These are phyloP conservation scores for Sporisorium scitamineum DNA, from an alignment of 1,284 basidiomycete genomes.

Conservation along the genomic window DNA sequence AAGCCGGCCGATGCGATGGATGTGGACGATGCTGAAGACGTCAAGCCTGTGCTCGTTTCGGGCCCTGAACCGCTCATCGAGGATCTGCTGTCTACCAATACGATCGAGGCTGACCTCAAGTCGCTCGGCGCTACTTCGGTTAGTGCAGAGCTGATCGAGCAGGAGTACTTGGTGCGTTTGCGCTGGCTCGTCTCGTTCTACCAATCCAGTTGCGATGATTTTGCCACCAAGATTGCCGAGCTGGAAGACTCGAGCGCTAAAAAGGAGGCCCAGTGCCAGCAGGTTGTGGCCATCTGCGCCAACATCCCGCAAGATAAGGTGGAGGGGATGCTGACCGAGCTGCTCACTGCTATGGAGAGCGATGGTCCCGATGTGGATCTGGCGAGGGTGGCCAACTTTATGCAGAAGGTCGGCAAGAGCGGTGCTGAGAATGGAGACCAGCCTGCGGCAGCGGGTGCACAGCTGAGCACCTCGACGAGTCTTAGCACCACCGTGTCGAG, in stretches of 20 bases:
- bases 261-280: constrained; percentile 89
- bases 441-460: neutral
- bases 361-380: constrained; percentile 84
- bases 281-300: constrained; percentile 88
- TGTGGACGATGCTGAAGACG: constrained; percentile 26
- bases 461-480: constrained; percentile 14
- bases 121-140: neutral
- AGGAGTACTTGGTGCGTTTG: constrained; percentile 48
- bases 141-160: neutral
- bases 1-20: constrained; percentile 32
- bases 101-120: constrained; percentile 16
- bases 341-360: constrained; percentile 88
- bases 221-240: constrained; percentile 81
- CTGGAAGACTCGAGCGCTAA: constrained; percentile 80
- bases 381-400: constrained; percentile 85
- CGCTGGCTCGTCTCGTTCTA: constrained; percentile 50
- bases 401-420: constrained; percentile 72
- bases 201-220: constrained; percentile 34
- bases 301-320: constrained; percentile 87
- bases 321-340: constrained; percentile 89
- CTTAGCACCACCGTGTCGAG: constrained; percentile 5
- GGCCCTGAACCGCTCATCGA: constrained; percentile 12
- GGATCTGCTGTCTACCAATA: constrained; percentile 3
- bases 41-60: constrained; percentile 10
- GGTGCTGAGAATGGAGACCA: neutral